phyloP scores from a whole-genome alignment of 139 green algal species.

The Closterium sp. region DNA sequence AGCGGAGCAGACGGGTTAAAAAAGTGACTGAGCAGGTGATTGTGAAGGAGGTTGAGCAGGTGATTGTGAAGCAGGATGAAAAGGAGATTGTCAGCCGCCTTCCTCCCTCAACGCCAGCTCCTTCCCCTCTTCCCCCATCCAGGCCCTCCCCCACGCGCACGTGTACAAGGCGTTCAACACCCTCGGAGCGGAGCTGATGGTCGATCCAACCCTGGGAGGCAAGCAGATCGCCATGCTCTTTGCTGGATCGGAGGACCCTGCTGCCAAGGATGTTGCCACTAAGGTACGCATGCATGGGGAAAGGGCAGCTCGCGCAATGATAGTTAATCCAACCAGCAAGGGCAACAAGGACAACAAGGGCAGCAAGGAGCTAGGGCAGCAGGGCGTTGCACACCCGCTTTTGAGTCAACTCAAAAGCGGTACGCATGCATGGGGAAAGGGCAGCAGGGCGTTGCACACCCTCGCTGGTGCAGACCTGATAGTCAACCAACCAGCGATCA shows the following conservation, averaged over 20 bases:
- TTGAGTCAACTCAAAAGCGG: too few relatives aligned
- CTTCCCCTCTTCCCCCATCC: not conserved
- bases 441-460: too few relatives aligned
- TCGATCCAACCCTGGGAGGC: not conserved
- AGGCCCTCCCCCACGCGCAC: constrained; percentile 4
- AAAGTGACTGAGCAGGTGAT: not conserved
- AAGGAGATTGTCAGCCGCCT: too few relatives aligned
- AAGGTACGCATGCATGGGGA: not conserved
- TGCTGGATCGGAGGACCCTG: not conserved
- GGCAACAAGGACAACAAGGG: not conserved
- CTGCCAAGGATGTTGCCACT: constrained; percentile 3
- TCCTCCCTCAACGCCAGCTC: too few relatives aligned
- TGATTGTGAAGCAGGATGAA: not conserved
- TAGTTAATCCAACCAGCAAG: too few relatives aligned
- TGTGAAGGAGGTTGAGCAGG: not conserved
- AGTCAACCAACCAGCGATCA: too few relatives aligned
- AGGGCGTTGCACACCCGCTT: too few relatives aligned
- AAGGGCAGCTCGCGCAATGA: too few relatives aligned
- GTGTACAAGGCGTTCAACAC: constrained; percentile 41
- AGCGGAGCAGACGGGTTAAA: not conserved
- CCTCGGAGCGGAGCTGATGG: constrained; percentile 10
- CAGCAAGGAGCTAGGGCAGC: not conserved
- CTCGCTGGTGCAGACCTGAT: too few relatives aligned
- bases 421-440: too few relatives aligned
- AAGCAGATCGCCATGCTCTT: constrained; percentile 1